These are phyloP conservation scores for Takakia lepidozioides DNA, from an alignment of 225 moss, liverwort and hornwort genomes.

Conservation along the genomic window DNA sequence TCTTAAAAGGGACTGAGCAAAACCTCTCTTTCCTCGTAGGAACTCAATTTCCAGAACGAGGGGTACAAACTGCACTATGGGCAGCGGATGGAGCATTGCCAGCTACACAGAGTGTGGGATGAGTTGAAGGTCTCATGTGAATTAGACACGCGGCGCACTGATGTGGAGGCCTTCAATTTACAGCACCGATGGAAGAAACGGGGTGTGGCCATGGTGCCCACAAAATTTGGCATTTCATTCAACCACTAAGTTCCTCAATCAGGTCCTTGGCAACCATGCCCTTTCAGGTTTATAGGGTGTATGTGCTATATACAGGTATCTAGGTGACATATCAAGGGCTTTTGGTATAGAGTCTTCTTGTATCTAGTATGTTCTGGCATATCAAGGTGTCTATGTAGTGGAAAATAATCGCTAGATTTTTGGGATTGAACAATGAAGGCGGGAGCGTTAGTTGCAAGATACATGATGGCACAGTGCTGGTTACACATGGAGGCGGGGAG, in stretches of 20 bases:
- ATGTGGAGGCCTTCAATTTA: slow-evolving; percentile 66
- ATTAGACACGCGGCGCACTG: slow-evolving; percentile 51
- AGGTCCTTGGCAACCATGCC: slow-evolving; percentile 24
- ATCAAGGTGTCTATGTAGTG: no score
- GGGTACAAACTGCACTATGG: slow-evolving; percentile 79
- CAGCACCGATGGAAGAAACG: slow-evolving; percentile 93
- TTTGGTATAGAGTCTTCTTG: not conserved
- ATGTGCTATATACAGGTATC: not conserved
- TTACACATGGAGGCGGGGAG: slow-evolving; percentile 92
- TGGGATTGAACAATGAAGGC: no score
- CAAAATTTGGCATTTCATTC: slow-evolving; percentile 96
- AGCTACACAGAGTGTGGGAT: slow-evolving; percentile 53
- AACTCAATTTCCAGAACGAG: slow-evolving; percentile 80
- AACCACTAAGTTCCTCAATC: slow-evolving; percentile 94
- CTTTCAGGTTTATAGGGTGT: not conserved
- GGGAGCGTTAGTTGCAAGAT: slow-evolving; percentile 92
- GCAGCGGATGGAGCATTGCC: slow-evolving; percentile 56
- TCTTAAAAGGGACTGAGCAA: no score
- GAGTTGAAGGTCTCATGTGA: slow-evolving; percentile 71
- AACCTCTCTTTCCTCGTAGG: no score
- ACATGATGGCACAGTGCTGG: slow-evolving; percentile 93
- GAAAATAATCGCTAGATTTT: no score
- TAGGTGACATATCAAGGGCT: no score
- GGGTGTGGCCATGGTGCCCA: slow-evolving; percentile 86
- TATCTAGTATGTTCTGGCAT: no score